phyloP scores from a whole-genome alignment of 2,329 filamentous ascomycete species.

The Diaporthe destruens region DNA sequence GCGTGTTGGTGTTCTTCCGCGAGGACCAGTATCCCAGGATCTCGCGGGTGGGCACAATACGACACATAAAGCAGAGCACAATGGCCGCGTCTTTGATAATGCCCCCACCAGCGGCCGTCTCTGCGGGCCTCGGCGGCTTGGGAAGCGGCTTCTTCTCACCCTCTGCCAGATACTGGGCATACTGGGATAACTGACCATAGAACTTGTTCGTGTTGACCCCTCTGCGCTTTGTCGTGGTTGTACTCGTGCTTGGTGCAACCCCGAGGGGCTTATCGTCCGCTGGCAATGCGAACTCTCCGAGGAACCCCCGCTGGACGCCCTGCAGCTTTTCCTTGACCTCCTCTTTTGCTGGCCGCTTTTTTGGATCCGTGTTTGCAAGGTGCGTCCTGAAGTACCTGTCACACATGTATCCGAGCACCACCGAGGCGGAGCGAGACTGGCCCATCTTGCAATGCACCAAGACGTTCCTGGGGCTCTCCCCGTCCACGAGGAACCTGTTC shows the following conservation, averaged over 20 bases:
- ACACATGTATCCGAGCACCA: conserved; percentile 11
- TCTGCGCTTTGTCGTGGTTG: neutral
- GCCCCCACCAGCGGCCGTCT: neutral
- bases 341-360: neutral
- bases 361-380: too few species aligned
- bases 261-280: neutral
- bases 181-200: neutral
- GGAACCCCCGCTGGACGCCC: neutral
- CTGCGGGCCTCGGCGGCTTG: neutral
- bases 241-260: too few species aligned
- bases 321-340: too few species aligned
- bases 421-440: conserved; percentile 20
- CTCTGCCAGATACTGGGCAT: neutral
- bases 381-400: neutral
- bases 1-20: neutral
- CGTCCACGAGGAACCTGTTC: neutral
- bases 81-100: neutral
- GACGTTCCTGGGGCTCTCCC: neutral
- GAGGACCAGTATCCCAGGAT: neutral
- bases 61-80: neutral
- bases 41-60: neutral
- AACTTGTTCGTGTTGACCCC: neutral
- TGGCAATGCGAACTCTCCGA: neutral
- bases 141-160: neutral
- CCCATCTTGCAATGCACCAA: conserved; percentile 29